Conservation (phyloP, 805 yeast species). For the Nakazawaea sp. region DNA sequence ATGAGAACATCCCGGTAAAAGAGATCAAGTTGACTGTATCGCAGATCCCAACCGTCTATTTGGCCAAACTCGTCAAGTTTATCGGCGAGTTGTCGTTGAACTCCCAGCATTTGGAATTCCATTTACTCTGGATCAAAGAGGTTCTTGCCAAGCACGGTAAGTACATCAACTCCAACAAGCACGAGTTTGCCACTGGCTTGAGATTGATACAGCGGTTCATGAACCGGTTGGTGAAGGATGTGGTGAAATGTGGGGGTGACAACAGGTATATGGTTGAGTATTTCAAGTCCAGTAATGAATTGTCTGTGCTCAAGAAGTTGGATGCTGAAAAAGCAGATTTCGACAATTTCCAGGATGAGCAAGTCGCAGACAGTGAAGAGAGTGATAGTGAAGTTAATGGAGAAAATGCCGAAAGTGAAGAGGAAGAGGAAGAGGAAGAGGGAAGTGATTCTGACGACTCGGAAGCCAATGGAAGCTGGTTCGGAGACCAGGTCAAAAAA, state of each 20-base stretch:
- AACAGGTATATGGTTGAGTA: constrained; percentile 52
- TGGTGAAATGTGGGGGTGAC: constrained; percentile 45
- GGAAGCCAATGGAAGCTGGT: constrained; percentile 27
- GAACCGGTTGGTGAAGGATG: constrained; percentile 66
- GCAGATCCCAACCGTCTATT: constrained; percentile 74
- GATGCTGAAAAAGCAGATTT: background rate
- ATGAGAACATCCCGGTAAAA: constrained; percentile 62
- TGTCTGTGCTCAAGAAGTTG: constrained; percentile 9
- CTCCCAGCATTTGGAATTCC: constrained; percentile 80
- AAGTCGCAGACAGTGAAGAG: constrained; percentile 18
- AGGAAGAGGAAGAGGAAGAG: constrained; percentile 21
- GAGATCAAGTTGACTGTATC: constrained; percentile 63
- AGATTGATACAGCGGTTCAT: constrained; percentile 72
- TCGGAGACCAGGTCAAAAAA: constrained; percentile 24
- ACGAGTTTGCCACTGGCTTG: constrained; percentile 54
- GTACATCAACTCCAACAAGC: constrained; percentile 56
- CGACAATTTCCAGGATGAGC: constrained; percentile 11
- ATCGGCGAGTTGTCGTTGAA: constrained; percentile 62
- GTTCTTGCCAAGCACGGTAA: constrained; percentile 71
- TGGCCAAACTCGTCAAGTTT: constrained; percentile 58
- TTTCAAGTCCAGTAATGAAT: constrained; percentile 24
- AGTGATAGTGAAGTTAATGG: constrained; percentile 21
- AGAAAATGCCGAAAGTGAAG: constrained; percentile 21
- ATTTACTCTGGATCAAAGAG: constrained; percentile 71
- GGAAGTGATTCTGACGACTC: constrained; percentile 22